Percentiles rank a stretch among this genome's conserved stretches.
Conservation (phyloP, 805 yeast genomes). For the Saccharomycopsis lassenensis region DNA sequence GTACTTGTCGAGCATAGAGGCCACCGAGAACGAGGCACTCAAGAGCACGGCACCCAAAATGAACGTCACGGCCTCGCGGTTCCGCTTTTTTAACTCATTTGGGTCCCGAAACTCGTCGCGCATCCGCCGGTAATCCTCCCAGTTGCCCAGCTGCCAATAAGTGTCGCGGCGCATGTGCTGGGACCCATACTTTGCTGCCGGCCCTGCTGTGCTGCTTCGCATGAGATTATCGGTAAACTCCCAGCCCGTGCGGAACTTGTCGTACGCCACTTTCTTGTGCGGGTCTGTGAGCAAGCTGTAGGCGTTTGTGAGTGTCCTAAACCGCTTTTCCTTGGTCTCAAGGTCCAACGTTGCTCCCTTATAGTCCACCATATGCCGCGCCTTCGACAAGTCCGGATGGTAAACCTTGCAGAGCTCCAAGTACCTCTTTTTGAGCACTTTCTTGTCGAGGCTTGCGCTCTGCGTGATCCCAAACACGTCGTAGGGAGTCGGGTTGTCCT, state of each 20-base stretch:
- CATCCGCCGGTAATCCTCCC: conserved; percentile 36
- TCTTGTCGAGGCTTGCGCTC: conserved; percentile 21
- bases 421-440: conserved; percentile 29
- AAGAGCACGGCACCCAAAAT: conserved; percentile 26
- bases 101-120: conserved; percentile 1
- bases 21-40: conserved; percentile 23
- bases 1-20: conserved; percentile 28
- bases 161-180: conserved; percentile 19
- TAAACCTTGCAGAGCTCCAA: conserved; percentile 40
- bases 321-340: conserved; percentile 26
- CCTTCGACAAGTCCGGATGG: conserved; percentile 36
- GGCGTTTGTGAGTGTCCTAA: conserved; percentile 28
- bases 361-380: conserved; percentile 7
- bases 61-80: conserved; percentile 19
- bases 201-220: background rate
- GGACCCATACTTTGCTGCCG: background rate
- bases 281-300: conserved; percentile 27
- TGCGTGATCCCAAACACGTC: conserved; percentile 31
- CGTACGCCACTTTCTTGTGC: conserved; percentile 23
- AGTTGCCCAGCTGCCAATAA: conserved; percentile 40
- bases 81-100: conserved; percentile 12
- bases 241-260: conserved; percentile 31
- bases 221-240: conserved; percentile 16
- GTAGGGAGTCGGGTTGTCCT: conserved; percentile 34
- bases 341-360: conserved; percentile 18